Conservation (phyloP, 441 rosid genomes). For the Aleurites moluccanus region DNA sequence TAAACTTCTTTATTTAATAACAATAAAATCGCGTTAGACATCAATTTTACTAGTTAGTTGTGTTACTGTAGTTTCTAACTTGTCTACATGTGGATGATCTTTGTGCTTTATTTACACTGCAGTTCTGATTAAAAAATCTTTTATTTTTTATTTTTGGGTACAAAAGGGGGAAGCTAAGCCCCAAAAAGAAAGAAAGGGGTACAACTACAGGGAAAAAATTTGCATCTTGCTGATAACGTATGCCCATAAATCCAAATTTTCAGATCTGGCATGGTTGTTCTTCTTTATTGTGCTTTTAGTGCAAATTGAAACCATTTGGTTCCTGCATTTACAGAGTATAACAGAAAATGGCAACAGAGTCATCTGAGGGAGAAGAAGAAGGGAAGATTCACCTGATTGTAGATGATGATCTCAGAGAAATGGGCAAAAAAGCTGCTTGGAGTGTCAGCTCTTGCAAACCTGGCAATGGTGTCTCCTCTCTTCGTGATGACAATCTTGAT, state of each 20-base stretch:
- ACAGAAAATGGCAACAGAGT: constrained; percentile 72
- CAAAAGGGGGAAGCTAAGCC: no score
- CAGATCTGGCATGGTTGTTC: background rate
- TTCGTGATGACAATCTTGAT: constrained; percentile 83
- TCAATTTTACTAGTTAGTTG: no score
- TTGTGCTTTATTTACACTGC: no score
- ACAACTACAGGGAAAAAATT: no score
- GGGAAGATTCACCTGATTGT: constrained; percentile 67
- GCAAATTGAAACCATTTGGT: background rate
- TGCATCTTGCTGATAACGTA: no score
- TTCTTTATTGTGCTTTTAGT: background rate
- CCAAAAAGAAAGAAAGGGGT: no score
- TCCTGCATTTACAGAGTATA: background rate
- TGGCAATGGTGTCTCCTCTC: constrained; percentile 80
- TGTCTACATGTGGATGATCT: no score
- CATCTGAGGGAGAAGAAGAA: constrained; percentile 88
- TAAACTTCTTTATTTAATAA: no score
- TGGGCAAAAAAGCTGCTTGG: constrained; percentile 97
- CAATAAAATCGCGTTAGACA: background rate
- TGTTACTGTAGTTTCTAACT: no score
- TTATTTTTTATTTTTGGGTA: no score
- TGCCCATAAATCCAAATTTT: background rate
- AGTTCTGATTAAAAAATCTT: no score
- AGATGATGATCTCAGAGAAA: constrained; percentile 84
- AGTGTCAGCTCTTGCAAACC: constrained; percentile 96